phyloP scores from a whole-genome alignment of 768 basidiomycete genomes.

The Pleurotus salmoneostramineus region DNA sequence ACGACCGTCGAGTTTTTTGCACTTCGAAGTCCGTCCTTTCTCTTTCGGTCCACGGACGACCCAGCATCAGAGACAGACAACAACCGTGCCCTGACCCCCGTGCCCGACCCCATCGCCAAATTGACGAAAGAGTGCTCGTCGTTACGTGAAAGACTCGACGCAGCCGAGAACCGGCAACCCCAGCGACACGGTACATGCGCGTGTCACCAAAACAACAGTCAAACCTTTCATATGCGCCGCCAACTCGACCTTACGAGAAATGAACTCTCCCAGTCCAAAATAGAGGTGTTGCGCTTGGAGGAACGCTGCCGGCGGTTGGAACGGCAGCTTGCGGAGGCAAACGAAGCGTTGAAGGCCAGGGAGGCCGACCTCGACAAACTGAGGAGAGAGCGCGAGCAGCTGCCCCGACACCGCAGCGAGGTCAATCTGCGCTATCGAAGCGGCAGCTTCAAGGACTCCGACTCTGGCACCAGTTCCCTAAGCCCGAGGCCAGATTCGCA shows the following conservation, averaged over 20 bases:
- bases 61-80: slow-evolving; percentile 24
- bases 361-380: slow-evolving; percentile 60
- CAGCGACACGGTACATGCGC: slow-evolving; percentile 21
- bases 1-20: slow-evolving; percentile 59
- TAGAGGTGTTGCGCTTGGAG: slow-evolving; percentile 51
- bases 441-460: not conserved
- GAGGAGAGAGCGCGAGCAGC: slow-evolving; percentile 33
- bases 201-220: slow-evolving; percentile 34
- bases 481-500: slow-evolving; percentile 2
- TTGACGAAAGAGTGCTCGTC: slow-evolving; percentile 38
- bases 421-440: not conserved
- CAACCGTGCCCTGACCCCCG: slow-evolving; percentile 26
- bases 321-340: slow-evolving; percentile 58
- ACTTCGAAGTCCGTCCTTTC: slow-evolving; percentile 35
- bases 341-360: slow-evolving; percentile 51
- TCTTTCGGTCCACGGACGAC: slow-evolving; percentile 18
- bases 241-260: slow-evolving; percentile 53
- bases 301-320: slow-evolving; percentile 65
- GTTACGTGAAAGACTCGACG: slow-evolving; percentile 46
- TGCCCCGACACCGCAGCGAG: slow-evolving; percentile 26
- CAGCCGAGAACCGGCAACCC: slow-evolving; percentile 19
- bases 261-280: slow-evolving; percentile 50
- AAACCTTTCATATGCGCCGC: slow-evolving; percentile 46
- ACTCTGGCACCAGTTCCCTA: slow-evolving; percentile 2
- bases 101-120: slow-evolving; percentile 34